A percentile compares a stretch with the other conserved stretches of the same genome.
These are phyloP conservation scores for Litchi chinensis DNA, from an alignment of 345 rosid genomes.

Conservation along the genomic window DNA sequence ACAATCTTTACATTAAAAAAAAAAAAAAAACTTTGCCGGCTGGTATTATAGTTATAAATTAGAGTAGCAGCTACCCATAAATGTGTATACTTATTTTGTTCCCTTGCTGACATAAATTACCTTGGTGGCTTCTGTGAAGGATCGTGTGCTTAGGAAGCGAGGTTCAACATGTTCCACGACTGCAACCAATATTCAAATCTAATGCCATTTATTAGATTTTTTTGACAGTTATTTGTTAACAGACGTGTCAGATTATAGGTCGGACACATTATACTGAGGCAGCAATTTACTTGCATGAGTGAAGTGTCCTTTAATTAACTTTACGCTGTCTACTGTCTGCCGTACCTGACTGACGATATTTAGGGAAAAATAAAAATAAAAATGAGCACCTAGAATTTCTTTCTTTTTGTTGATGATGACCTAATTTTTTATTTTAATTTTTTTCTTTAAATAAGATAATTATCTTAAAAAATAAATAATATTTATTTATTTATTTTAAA, in stretches of 20 bases:
- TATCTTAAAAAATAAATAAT: too few species aligned
- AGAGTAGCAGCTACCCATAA: not conserved
- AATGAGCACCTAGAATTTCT: too few species aligned
- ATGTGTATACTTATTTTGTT: not conserved
- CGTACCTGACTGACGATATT: not conserved
- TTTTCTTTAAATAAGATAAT: too few species aligned
- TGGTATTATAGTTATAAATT: too few species aligned
- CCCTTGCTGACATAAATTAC: not conserved
- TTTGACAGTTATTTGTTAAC: not conserved
- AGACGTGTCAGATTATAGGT: not conserved
- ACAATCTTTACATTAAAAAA: too few species aligned
- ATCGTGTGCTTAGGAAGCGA: not conserved
- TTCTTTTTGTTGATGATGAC: too few species aligned
- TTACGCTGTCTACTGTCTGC: not conserved
- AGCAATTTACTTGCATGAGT: not conserved
- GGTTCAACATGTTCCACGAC: not conserved
- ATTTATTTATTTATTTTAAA: too few species aligned
- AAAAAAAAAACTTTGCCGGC: too few species aligned
- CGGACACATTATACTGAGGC: not conserved
- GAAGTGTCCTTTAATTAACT: not conserved
- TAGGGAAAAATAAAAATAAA: too few species aligned
- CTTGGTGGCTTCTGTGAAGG: not conserved
- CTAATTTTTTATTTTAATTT: too few species aligned
- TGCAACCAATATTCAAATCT: not conserved
- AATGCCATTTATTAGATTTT: not conserved